These are phyloP conservation scores for Saccharomyces jurei DNA, from an alignment of 805 yeast genomes.

Conservation along the genomic window DNA sequence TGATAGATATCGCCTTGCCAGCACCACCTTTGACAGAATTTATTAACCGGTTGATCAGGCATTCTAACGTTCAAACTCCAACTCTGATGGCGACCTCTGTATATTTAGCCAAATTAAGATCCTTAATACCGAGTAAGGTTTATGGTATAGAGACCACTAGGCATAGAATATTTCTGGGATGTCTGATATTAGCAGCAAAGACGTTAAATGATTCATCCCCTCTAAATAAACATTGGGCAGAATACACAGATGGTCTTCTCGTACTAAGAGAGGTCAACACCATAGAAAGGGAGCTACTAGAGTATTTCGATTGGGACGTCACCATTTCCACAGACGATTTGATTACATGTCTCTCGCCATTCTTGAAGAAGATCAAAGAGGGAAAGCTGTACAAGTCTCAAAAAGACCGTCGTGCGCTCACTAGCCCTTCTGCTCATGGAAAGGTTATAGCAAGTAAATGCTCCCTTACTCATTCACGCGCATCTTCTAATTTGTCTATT, in stretches of 20 bases:
- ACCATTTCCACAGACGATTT: slow-evolving; percentile 65
- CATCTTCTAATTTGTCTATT: slow-evolving; percentile 30
- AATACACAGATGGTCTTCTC: slow-evolving; percentile 81
- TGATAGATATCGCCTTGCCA: slow-evolving; percentile 12
- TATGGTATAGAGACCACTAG: slow-evolving; percentile 88
- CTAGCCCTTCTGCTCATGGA: slow-evolving; percentile 15
- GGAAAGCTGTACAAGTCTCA: slow-evolving; percentile 18
- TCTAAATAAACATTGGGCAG: slow-evolving; percentile 91
- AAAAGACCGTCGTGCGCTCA: slow-evolving; percentile 22
- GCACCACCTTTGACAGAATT: slow-evolving; percentile 49
- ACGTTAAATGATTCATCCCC: slow-evolving; percentile 90
- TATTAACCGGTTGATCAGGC: slow-evolving; percentile 61
- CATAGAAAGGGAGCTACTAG: slow-evolving; percentile 81
- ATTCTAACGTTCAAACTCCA: slow-evolving; percentile 90
- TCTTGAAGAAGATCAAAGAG: slow-evolving; percentile 63
- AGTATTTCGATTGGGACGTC: slow-evolving; percentile 79
- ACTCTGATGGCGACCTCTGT: slow-evolving; percentile 90
- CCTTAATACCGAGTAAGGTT: slow-evolving; percentile 75
- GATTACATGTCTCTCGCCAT: slow-evolving; percentile 59
- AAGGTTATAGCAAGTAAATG: slow-evolving; percentile 7
- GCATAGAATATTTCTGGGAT: slow-evolving; percentile 85
- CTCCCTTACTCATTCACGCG: slow-evolving; percentile 21
- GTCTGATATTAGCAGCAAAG: slow-evolving; percentile 87
- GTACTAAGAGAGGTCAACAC: slow-evolving; percentile 74
- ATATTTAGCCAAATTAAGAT: slow-evolving; percentile 68